Evolutionary conservation across 2,329 filamentous ascomycete genomes (phyloP).

Genomic region (Curvularia hawaiiensis): DNA sequence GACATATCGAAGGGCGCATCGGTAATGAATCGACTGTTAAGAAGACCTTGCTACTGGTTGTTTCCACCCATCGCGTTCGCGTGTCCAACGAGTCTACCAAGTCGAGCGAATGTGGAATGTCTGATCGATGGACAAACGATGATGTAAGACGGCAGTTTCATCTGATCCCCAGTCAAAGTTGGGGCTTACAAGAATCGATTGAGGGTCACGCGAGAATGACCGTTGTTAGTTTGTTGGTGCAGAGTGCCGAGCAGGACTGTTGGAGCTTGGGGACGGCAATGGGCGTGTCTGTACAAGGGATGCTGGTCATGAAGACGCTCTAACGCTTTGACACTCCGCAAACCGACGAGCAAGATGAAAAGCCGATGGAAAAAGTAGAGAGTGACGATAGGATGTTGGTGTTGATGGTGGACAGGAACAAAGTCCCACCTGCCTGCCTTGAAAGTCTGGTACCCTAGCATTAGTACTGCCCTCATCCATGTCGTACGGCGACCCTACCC

Average conservation of each 20-base stretch:
- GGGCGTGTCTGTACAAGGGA: not conserved
- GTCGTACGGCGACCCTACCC: conserved; percentile 20
- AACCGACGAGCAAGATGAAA: conserved; percentile 5
- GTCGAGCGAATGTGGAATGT: not conserved
- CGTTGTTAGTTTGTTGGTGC: not conserved
- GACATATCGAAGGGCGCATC: conserved; percentile 1
- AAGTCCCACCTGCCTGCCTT: conserved; percentile 17
- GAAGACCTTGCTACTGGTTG: conserved; percentile 1
- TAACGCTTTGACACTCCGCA: not conserved
- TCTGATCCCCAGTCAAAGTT: not conserved
- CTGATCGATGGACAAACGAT: not conserved
- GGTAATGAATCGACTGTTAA: not conserved
- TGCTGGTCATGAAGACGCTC: not conserved
- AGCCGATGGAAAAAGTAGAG: conserved; percentile 8
- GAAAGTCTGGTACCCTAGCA: conserved; percentile 31
- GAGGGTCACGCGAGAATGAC: not conserved
- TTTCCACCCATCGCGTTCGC: not conserved
- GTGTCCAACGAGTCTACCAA: not conserved
- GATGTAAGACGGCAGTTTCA: conserved; percentile 1
- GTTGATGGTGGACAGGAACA: not conserved
- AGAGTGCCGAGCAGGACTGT: not conserved
- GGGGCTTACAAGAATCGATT: not conserved
- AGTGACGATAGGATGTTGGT: conserved; percentile 11
- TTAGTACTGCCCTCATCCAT: conserved; percentile 28
- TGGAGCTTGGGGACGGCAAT: not conserved